Evolutionary conservation across 805 yeast species (phyloP), one percentile per base, ranked within the genome.

Genomic region (Spathaspora passalidarum): DNA sequence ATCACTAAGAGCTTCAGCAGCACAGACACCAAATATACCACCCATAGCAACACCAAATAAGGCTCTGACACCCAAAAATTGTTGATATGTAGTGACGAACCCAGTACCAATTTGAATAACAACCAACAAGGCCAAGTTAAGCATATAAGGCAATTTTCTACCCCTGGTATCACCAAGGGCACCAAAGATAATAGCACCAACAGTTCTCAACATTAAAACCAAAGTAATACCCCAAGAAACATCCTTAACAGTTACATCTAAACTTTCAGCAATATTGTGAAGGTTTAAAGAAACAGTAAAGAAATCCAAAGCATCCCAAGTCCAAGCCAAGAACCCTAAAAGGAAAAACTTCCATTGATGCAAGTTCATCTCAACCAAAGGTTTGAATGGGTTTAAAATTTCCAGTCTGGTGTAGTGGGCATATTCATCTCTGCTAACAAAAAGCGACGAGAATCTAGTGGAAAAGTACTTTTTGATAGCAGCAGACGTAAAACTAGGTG

Each of bases 181-280:
- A 37, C 91, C 91, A 57, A 84, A 82, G 26, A 79, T 66, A 13
- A 83, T 62, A 1, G 91, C 89, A 38, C 91, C 91, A 2, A 81
- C 81, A 2, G 87, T 77, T 46, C 91, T 73, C 46, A 84, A 69
- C 88, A 84, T 84, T 22, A 84, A 73, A 39, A 83, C 89, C 49
- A 83, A 68, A 10, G 88, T 82, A 51, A 85, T 76, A 41, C 88
- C 90, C 87, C 88, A 84, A 9, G 88, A 80, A 53, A 85, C 72
- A 40, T 75, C 77, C 19, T 71, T 67, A 20, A 78, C 72, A 1
- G 69, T 44, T 7, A 62, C 66, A 37, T 67, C 68, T 43, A 84
- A 73, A 2, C 75, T 56, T 34, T 60, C 54, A 23, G 88, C 84
- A 43, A 85, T 69, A 2, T 68, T 61, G 1, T 75, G 47, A 2